Evolutionary conservation across 768 basidiomycete species (phyloP).

Genomic region (Tulasnella sp.): DNA sequence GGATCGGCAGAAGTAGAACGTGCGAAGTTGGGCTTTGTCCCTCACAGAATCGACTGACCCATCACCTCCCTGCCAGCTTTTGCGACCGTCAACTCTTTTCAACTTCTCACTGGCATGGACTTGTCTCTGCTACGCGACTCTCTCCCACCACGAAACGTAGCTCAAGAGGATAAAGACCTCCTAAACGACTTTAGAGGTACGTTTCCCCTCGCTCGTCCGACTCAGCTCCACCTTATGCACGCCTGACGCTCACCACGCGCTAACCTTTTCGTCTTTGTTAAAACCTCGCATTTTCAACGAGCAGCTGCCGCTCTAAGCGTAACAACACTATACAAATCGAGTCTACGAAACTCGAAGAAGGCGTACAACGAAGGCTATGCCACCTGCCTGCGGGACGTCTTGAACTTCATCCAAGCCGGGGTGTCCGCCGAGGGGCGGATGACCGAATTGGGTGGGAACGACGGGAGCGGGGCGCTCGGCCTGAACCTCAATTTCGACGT

Average conservation of each 20-base stretch:
- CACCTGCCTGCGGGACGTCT: slow-evolving; percentile 71
- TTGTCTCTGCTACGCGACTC: slow-evolving; percentile 25
- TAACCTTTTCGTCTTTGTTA: neutral
- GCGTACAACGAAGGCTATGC: slow-evolving; percentile 80
- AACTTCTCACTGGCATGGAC: slow-evolving; percentile 7
- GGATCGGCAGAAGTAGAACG: too few species aligned
- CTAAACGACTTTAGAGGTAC: slow-evolving; percentile 77
- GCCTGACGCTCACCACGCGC: slow-evolving; percentile 25
- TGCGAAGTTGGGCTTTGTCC: neutral
- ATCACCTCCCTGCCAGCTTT: neutral
- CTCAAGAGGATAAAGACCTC: slow-evolving; percentile 76
- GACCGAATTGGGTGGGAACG: slow-evolving; percentile 46
- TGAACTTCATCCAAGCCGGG: slow-evolving; percentile 78
- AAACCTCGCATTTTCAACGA: slow-evolving; percentile 24
- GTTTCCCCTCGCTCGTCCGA: neutral
- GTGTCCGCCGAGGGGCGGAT: slow-evolving; percentile 55
- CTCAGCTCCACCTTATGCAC: neutral
- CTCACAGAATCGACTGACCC: neutral
- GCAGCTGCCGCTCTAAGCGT: slow-evolving; percentile 78
- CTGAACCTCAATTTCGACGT: slow-evolving; percentile 17
- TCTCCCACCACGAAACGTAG: slow-evolving; percentile 35
- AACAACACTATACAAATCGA: slow-evolving; percentile 78
- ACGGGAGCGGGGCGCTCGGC: slow-evolving; percentile 43
- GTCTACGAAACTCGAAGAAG: slow-evolving; percentile 67
- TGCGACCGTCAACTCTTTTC: neutral